These are phyloP conservation scores for Pulveroboletus sp. DNA, from an alignment of 768 basidiomycete species.

Conservation along the genomic window DNA sequence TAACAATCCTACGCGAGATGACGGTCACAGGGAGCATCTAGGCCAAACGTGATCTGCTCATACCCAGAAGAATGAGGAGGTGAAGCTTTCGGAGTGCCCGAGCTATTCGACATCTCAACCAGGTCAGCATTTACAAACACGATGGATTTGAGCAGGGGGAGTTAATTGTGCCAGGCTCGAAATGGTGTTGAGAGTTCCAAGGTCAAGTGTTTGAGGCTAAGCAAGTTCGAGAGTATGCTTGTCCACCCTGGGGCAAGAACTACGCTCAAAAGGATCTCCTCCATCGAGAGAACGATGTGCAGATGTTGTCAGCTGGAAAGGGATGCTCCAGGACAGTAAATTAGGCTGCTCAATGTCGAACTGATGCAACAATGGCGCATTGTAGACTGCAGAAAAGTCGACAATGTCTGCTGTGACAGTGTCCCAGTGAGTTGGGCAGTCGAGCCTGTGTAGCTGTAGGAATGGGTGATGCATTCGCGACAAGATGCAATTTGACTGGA, in stretches of 20 bases:
- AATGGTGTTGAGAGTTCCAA: constrained; percentile 37
- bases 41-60: constrained; percentile 24
- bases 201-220: constrained; percentile 39
- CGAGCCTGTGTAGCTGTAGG: constrained; percentile 37
- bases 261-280: constrained; percentile 15
- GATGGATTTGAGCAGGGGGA: constrained; percentile 30
- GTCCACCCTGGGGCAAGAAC: constrained; percentile 24
- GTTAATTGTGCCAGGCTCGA: constrained; percentile 12
- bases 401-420: constrained; percentile 17
- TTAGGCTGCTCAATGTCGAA: constrained; percentile 35
- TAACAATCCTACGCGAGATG: constrained; percentile 38
- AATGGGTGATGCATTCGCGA: constrained; percentile 33
- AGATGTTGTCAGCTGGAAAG: constrained; percentile 35
- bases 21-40: constrained; percentile 28
- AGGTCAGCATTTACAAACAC: constrained; percentile 31
- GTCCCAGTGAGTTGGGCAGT: constrained; percentile 31
- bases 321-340: constrained; percentile 35
- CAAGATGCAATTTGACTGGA: constrained; percentile 40
- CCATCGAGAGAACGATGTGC: constrained; percentile 31
- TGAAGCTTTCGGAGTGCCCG: constrained; percentile 38
- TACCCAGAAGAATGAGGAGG: constrained; percentile 32
- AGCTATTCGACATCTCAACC: constrained; percentile 26
- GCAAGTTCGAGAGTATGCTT: constrained; percentile 37
- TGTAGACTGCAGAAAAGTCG: constrained; percentile 30
- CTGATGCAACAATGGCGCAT: constrained; percentile 35